These are phyloP conservation scores for Ceratobasidium theobromae DNA, from an alignment of 1,284 basidiomycete species.

Conservation along the genomic window DNA sequence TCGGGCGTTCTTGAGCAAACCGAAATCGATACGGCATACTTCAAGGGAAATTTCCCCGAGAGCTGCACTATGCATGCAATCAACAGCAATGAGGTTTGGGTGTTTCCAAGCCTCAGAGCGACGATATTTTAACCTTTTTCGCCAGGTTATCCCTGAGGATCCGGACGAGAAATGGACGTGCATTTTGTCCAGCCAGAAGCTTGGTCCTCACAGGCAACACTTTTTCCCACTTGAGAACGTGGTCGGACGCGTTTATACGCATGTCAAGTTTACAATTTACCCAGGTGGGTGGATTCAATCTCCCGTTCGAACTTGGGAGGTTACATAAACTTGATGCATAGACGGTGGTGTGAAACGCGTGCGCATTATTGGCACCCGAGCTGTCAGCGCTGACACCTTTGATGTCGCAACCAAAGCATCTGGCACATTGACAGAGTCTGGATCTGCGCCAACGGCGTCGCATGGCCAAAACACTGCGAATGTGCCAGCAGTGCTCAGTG, in stretches of 20 bases:
- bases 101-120: slow-evolving; percentile 35
- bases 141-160: slow-evolving; percentile 12
- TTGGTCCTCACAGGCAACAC: slow-evolving; percentile 90
- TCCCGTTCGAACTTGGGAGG: not conserved
- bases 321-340: slow-evolving; percentile 29
- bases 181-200: slow-evolving; percentile 74
- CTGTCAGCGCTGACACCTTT: slow-evolving; percentile 36
- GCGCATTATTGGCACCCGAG: slow-evolving; percentile 72
- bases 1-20: slow-evolving; percentile 72
- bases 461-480: no score
- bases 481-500: slow-evolving; percentile 20
- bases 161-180: slow-evolving; percentile 61
- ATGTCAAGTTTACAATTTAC: slow-evolving; percentile 86
- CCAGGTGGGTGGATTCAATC: slow-evolving; percentile 51
- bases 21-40: slow-evolving; percentile 93
- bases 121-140: slow-evolving; percentile 1
- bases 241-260: slow-evolving; percentile 64
- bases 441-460: slow-evolving; percentile 33
- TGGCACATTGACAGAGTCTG: not conserved
- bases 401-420: slow-evolving; percentile 32
- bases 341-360: slow-evolving; percentile 96
- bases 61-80: slow-evolving; percentile 81
- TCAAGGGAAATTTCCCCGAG: slow-evolving; percentile 95
- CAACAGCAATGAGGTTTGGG: slow-evolving; percentile 50
- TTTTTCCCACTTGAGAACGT: slow-evolving; percentile 78